Evolutionary conservation across 1,284 basidiomycete species (phyloP).

Genomic region (Schizopora paradoxa): DNA sequence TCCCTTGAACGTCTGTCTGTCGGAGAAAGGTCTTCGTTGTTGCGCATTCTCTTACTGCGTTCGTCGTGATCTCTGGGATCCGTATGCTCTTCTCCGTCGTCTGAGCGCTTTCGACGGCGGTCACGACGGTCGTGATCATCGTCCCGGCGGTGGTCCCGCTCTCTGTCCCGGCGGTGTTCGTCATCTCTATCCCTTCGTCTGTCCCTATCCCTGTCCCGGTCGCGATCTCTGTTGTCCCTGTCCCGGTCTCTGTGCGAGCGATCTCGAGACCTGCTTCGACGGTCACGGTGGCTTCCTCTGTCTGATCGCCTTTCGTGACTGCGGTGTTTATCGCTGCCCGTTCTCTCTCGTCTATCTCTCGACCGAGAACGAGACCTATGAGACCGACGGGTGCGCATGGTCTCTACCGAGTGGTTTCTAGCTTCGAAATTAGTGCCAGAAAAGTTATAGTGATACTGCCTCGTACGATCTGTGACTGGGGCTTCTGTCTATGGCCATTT

Average conservation of each 20-base stretch:
- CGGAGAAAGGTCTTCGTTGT: constrained; percentile 40
- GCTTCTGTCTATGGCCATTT: constrained; percentile 62
- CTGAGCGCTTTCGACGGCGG: constrained; percentile 54
- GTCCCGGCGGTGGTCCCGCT: constrained; percentile 35
- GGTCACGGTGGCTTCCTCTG: constrained; percentile 45
- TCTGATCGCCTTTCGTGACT: constrained; percentile 42
- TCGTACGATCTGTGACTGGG: constrained; percentile 63
- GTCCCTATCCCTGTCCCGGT: constrained; percentile 39
- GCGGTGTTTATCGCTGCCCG: too few species aligned
- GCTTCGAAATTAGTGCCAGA: constrained; percentile 27
- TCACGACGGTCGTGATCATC: constrained; percentile 49
- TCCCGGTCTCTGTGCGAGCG: constrained; percentile 41
- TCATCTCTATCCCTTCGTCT: constrained; percentile 27
- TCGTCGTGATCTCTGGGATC: constrained; percentile 43
- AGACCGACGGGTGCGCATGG: constrained; percentile 61
- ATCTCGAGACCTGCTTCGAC: constrained; percentile 39
- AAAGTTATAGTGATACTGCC: constrained; percentile 12
- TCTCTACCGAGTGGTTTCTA: constrained; percentile 68
- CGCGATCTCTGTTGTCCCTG: constrained; percentile 39
- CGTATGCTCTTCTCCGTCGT: constrained; percentile 44
- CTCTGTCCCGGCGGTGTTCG: constrained; percentile 38
- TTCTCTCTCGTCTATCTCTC: constrained; percentile 40
- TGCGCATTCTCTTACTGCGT: constrained; percentile 52
- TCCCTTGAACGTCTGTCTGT: constrained; percentile 38
- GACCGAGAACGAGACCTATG: constrained; percentile 62